Base-by-base conservation (phyloP, 2,329 filamentous ascomycete genomes). In the Fusarium floridanum region DNA sequence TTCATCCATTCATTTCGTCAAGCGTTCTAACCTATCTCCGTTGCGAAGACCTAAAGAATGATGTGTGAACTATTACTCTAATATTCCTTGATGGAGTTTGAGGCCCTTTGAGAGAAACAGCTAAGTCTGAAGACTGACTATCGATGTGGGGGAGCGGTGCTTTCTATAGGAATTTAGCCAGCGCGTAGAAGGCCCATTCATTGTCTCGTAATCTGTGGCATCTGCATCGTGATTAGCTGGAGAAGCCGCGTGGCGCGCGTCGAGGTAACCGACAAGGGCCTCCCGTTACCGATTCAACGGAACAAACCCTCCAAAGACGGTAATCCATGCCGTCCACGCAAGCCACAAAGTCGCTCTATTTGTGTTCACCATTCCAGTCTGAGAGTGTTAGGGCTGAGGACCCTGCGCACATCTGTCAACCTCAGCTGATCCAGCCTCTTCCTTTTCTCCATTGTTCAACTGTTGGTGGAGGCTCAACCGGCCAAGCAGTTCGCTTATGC, bases 311-410 rank as follows among this genome's bases (percentile, higher is more conserved):
- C 36, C 34, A 39, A 37, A 41, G 16, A 12, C 34, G 12, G 55
- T 8, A 59, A 59, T 12, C 36, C 34, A 32, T 55, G 57, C 14
- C n/a, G 48, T 55, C 29, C 8, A 64, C 66, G 67, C 68, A 61
- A 70, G 68, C 68, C 66, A 70, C 68, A 57, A 12, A 14, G 10
- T 16, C 32, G 34, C 16, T 36, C 7, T 22, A 29, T 14, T 57
- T 29, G n/a, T 37, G 10, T 12, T 29, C 20, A 37, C 22, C 22
- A 41, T 59, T 41, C 34, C 55, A 59, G 34, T 17, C 36, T 14
- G 55, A 6, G 16, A 2, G 4, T 59, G 22, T 27, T 59, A 27
- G 55, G 36, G 55, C 34, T 41, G 36, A 59, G 20, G 20, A 29
- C 32, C 22, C 55, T 59, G 32, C 16, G 14, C 16, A 24, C 10